Evolutionary conservation across 768 basidiomycete species (phyloP), one percentile per base, ranked within the genome.

Genomic region (Coprinellus micaceus): DNA sequence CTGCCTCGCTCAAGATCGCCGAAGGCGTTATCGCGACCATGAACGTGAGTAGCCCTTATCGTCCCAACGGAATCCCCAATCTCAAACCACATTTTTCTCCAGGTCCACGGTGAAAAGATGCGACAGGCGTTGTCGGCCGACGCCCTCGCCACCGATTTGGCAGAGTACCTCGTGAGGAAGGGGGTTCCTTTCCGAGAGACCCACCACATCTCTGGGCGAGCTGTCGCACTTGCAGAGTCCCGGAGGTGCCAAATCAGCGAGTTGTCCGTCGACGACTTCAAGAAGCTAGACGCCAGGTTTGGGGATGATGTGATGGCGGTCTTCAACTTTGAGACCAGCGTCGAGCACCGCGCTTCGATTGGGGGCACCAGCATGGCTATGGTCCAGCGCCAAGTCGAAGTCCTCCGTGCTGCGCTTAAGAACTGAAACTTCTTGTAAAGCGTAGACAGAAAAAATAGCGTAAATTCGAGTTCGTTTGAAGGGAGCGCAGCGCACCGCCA

Each of bases 161-260:
- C 97, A 9, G 96, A 99, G 69, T 98, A 99, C 71, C 89, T 99
- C 39, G 97, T 99, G 59, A 89, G 95, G 64, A 98, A 97, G 79
- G 96, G 97, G 61, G 96, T 97, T 41, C 97, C 97, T 7, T 98
- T 99, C 84, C 88, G 97, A 43, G 94, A 98, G 72, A 99, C 97
- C 1, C 97, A 99, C 68, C 97, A 99, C 69, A 85, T 99, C 62
- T 98, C 97, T 3, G 97, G 97, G 3, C 87, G 93, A 13, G 94
- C 96, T 19, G 96, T 99, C 45, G 94, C 96, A 1, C 79, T 98
- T 37, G 96, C 96, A 0, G 97, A 99, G 70, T 76, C 86, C 41
- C 82, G 84, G 30, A 79, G 82, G 58, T 87, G 89, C 63, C 89
- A 91, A 64, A 78, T 99, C 40, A 86, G 91, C 60, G 84, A 90